A percentile compares a stretch with the other conserved stretches of the same genome.
Evolutionary conservation across 2,329 filamentous ascomycete genomes (phyloP).

Genomic region (Rutstroemia sydowiana): DNA sequence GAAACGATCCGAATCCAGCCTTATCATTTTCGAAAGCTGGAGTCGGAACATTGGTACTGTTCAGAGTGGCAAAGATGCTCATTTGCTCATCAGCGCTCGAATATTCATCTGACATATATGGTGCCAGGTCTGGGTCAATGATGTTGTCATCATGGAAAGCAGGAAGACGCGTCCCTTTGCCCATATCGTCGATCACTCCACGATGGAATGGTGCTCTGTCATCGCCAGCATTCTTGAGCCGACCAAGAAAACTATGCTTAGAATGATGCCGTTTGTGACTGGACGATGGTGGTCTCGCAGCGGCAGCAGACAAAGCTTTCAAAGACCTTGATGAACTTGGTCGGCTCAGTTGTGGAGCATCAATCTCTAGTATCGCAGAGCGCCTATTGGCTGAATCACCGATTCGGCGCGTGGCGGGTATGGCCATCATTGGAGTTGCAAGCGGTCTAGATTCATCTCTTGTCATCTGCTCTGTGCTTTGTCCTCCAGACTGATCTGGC

Average conservation of each 20-base stretch:
- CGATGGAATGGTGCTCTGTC: constrained; percentile 85
- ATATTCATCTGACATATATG: constrained; percentile 90
- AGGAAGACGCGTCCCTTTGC: constrained; percentile 61
- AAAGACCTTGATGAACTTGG: constrained; percentile 90
- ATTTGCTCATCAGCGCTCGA: constrained; percentile 91
- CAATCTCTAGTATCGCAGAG: constrained; percentile 86
- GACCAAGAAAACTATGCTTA: constrained; percentile 73
- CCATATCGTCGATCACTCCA: constrained; percentile 59
- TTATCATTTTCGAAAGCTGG: constrained; percentile 69
- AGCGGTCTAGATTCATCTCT: constrained; percentile 42
- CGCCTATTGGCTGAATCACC: constrained; percentile 75
- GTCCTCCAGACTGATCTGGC: constrained; percentile 34
- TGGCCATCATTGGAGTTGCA: constrained; percentile 66
- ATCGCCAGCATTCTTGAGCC: constrained; percentile 64
- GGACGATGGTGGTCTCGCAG: constrained; percentile 69
- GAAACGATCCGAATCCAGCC: constrained; percentile 58
- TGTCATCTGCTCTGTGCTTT: constrained; percentile 28
- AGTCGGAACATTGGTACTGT: constrained; percentile 57
- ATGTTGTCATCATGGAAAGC: constrained; percentile 99
- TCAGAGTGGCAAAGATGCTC: constrained; percentile 70
- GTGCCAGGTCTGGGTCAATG: constrained; percentile 90
- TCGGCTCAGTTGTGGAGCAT: constrained; percentile 72
- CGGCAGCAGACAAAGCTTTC: constrained; percentile 57
- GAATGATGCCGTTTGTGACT: constrained; percentile 82
- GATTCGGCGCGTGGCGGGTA: constrained; percentile 55